Evolutionary conservation across 805 yeast species (phyloP), one percentile per base, ranked within the genome.

Genomic region (Sporopachydermia quercuum): DNA sequence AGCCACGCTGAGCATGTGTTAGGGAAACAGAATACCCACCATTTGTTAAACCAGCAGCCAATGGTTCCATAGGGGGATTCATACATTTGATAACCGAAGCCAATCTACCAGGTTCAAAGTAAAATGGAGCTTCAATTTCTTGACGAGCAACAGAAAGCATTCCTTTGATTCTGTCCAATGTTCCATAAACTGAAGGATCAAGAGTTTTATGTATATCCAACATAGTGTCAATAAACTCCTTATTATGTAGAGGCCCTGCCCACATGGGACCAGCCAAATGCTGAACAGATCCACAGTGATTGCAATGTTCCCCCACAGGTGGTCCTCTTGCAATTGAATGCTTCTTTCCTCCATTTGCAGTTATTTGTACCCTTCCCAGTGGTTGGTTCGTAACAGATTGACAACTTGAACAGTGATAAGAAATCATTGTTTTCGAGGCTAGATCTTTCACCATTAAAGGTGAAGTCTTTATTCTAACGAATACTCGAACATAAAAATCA

Each of bases 181-280:
- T 91, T 37, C 79, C 80, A 56, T 84, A 91, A 0, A 70, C 65
- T 3, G 65, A 70, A 18, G 66, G 65, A 41, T 69, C 74, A 16
- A 75, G 67, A 2, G 53, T 60, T 17, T 57, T 52, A 51, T 76
- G 70, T 46, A 75, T 58, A n/a, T 66, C 63, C 40, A 84, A 65
- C 37, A 87, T 67, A 47, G 65, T 71, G 18, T 72, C 65, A 35
- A 89, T 65, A 50, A 89, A 91, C 15, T 68, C 73, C 17, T 56
- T 54, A 52, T 79, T 70, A 52, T 89, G 97, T 42, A 91, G 57
- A 4, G 69, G 64, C 0, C 86, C 94, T 6, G 76, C 86, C 82
- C 94, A 91, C 95, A 91, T 82, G 44, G 99, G 99, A 3, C 99
- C 99, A 4, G 89, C 86, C 27, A 91, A 55, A 54, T 83, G 94